These are phyloP conservation scores for Tricholoma bakamatsutake DNA, from an alignment of 768 basidiomycete species.

Conservation along the genomic window DNA sequence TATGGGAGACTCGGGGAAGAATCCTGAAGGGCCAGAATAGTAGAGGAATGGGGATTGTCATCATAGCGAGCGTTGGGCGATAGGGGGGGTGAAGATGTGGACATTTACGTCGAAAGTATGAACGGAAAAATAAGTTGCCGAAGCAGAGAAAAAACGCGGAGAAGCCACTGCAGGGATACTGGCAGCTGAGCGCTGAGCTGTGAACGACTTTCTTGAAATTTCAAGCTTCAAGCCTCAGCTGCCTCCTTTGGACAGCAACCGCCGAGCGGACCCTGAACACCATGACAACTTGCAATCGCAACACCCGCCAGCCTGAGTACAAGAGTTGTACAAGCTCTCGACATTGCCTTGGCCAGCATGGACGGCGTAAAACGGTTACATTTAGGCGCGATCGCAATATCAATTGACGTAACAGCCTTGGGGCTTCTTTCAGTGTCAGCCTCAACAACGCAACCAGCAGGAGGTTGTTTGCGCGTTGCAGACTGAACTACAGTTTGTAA, in stretches of 20 bases:
- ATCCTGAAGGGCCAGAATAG: conserved; percentile 8
- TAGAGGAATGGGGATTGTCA: conserved; percentile 9
- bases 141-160: background rate
- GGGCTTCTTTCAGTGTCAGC: too few species aligned
- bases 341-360: too few species aligned
- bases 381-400: background rate
- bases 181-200: too few species aligned
- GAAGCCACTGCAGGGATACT: background rate
- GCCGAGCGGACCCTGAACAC: conserved; percentile 14
- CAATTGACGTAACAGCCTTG: background rate
- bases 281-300: conserved; percentile 11
- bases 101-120: conserved; percentile 8
- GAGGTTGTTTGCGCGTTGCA: too few species aligned
- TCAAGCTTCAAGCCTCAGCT: too few species aligned
- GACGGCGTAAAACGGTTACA: too few species aligned
- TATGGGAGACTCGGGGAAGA: conserved; percentile 8
- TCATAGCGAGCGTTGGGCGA: conserved; percentile 20
- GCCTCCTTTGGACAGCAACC: background rate
- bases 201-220: too few species aligned
- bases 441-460: too few species aligned
- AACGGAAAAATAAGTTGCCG: background rate
- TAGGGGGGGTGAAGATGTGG: conserved; percentile 13
- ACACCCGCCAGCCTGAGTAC: too few species aligned
- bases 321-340: too few species aligned
- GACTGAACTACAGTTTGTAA: too few species aligned